Base-by-base conservation (phyloP, 495 filamentous ascomycete species). In the Hypoxylon fragiforme region DNA sequence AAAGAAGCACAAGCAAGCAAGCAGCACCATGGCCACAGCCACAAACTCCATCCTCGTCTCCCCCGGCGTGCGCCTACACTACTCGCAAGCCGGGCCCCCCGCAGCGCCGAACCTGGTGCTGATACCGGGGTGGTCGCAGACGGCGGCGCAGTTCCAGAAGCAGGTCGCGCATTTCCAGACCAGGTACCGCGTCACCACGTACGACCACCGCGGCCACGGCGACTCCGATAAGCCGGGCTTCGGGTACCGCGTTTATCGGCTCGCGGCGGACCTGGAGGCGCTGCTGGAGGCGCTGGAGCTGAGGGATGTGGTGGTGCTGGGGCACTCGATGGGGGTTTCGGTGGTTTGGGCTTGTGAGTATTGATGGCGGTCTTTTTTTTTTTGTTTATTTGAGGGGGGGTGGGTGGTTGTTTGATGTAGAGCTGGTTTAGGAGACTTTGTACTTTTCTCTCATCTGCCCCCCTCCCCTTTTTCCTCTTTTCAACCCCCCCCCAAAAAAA, bases 201-300 rank as follows among this genome's bases (percentile, higher is more conserved):
- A 57, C 51, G 57, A 64, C 40, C 47, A 64, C 50, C 62, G 62
- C 16, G 62, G 62, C 28, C 57, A 62, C 48, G 57, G 62, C 28
- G 57, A 57, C 13, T 64, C 62, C 3, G 62, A 61, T 15, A 64
- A 64, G 48, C 62, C 62, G 0, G 9, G 28, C 11, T 53, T 53
- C 43, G 62, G 57, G 19, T 62, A 64, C 46, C 57, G 57, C 12
- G 36, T 61, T 0, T 18, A 35, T n/a, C 45, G 58, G 16, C 48
- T 62, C 0, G 58, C 58, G 6, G 31, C 58, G 4, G 58, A 62
- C 41, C 52, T 62, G 3, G 44, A 56, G 1, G 7, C 37, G 0
- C 15, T 64, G 30, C 41, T 61, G 3, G 8, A 19, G 20, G 41
- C 56, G 19, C 57, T 64, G 0, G 57, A 61, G 44, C 38, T 64